Evolutionary conservation across 495 filamentous ascomycete genomes (phyloP), one percentile per base, ranked within the genome.

Genomic region (Chaetomium cochliodes): DNA sequence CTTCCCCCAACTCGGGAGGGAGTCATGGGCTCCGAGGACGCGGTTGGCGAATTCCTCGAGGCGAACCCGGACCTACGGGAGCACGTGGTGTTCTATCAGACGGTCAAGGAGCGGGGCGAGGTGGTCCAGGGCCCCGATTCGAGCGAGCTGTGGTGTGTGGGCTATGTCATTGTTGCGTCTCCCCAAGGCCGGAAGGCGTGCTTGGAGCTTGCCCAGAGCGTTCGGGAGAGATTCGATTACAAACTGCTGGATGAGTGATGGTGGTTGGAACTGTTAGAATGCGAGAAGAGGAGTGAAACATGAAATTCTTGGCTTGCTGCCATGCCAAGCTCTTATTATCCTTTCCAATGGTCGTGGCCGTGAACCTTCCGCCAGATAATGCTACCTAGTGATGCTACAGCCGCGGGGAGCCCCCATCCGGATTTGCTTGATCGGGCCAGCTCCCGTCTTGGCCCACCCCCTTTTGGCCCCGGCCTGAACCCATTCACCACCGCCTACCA

Each of bases 121-220:
- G 26, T 67, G 41, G 58, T 70, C 13, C 58, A 67, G 26, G 68
- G 68, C n/a, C 68, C 62, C 16, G 68, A 65, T n/a, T 64, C 68
- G 16, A 60, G 52, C 51, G 63, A 64, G 47, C 26, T 70, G 20
- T 70, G 68, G 58, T 70, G 68, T 47, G 66, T 67, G 49, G 65
- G 66, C 16, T 67, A 53, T 44, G 30, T 53, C 1, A 62, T 62
- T n/a, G 59, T 53, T 39, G 59, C 49, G 30, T 62, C 59, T 15
- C 46, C 46, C 20, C 26, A 26, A 5, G 59, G 59, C 3, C 28
- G 49, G 3, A 62, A 53, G 49, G 49, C 52, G 22, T 53, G 59
- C 23, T 53, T 62, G 59, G 59, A 62, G 37, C 26, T 62, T 47
- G 49, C 59, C 20, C 47, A 62, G 49, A 26, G 9, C 7, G 59